A percentile compares a stretch with the other conserved stretches of the same genome.
Conservation (phyloP, 176 grass and related monocot species). For the Avena atlantica region DNA sequence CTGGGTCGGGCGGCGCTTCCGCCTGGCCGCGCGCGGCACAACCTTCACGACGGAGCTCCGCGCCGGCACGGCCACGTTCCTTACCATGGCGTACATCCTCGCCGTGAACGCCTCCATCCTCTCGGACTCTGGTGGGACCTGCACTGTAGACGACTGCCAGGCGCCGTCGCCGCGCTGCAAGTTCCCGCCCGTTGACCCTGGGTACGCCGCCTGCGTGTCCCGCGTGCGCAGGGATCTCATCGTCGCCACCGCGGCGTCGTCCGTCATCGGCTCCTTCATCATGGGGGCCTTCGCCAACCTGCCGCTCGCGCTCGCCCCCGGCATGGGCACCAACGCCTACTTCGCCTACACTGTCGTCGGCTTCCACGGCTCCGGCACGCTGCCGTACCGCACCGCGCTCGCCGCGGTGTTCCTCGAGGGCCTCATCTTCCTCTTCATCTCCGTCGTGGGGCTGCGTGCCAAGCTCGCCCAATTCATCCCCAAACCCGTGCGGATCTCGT, state of each 20-base stretch:
- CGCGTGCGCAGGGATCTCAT: conserved; percentile 73
- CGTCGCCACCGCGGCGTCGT: conserved; percentile 77
- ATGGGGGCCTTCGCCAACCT: conserved; percentile 86
- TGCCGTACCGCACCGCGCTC: conserved; percentile 67
- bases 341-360: conserved; percentile 85
- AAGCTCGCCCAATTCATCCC: conserved; percentile 67
- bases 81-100: conserved; percentile 92
- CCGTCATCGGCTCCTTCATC: conserved; percentile 69
- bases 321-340: conserved; percentile 90
- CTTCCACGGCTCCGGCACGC: conserved; percentile 76
- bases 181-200: conserved; percentile 77
- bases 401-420: conserved; percentile 85
- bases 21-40: conserved; percentile 50
- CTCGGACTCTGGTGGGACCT: conserved; percentile 76
- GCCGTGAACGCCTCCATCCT: conserved; percentile 88
- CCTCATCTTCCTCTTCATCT: conserved; percentile 69
- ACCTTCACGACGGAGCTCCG: conserved; percentile 86
- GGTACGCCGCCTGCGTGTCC: conserved; percentile 70
- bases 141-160: conserved; percentile 62
- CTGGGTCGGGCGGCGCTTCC: conserved; percentile 51
- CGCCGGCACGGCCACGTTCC: conserved; percentile 81
- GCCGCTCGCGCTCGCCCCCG: conserved; percentile 70
- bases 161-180: conserved; percentile 51
- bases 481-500: conserved; percentile 62
- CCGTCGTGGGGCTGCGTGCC: conserved; percentile 58